Evolutionary conservation across 352 stramenopile species (phyloP), one percentile per base, ranked within the genome.

Genomic region (Peronospora farinosa): DNA sequence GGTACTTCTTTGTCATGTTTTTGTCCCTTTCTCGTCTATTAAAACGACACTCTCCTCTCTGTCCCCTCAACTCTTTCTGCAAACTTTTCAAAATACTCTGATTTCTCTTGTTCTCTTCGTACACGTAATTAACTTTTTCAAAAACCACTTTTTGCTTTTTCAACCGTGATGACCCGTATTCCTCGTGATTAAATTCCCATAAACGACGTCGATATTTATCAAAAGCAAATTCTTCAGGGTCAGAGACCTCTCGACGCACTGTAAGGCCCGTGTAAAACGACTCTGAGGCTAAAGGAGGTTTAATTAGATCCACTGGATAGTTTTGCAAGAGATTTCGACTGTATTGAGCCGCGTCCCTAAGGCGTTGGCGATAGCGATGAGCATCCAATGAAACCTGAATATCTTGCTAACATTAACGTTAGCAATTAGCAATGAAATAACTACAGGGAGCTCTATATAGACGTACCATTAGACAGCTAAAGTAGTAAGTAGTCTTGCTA

Each of bases 301-400:
- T 44, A 15, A 67, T 57, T n/a, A 83, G 42, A 47, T 68, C 57
- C 32, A 77, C 43, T 8, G 78, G 72, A 51, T 68, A 77, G 25
- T 79, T 58, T 19, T 40, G 40, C 23, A 55, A 54, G 38, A 90
- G 54, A 15, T 61, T 55, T 12, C 59, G 63, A 64, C 70, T 88
- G 61, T 84, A 61, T 23, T 21, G 56, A 47, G 55, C 52, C 17
- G 78, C 76, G 63, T 88, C 74, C 17, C 53, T 59, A 25, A 65
- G 30, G 33, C 76, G 78, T 45, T 74, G 69, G 41, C 72, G 32
- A 54, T 74, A 85, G 49, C 65, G 65, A 65, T 57, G 74, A 27
- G 51, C 43, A 48, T 90, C 76, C 21, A 81, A 47, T 16, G 61
- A 51, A 19, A 42, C 31, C 43, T 74, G 51, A 6, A 71, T 73